A percentile compares a stretch with the other conserved stretches of the same genome.
These are phyloP conservation scores for Henckelia pumila DNA, from an alignment of 257 asterid species.

Conservation along the genomic window DNA sequence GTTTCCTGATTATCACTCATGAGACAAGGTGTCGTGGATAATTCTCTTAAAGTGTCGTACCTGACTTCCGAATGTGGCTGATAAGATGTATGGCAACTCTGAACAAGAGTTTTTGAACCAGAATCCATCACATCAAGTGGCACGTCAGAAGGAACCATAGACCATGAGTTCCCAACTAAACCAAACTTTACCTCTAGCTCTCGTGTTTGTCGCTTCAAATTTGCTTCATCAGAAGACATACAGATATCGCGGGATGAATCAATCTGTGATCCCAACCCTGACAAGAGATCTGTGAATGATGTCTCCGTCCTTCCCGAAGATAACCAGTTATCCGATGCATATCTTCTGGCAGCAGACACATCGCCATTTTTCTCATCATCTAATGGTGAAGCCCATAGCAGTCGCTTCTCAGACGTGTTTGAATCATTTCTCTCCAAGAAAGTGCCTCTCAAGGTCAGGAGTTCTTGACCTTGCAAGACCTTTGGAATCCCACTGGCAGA, in stretches of 20 bases:
- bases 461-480: slow-evolving; percentile 98
- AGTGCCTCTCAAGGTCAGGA: slow-evolving; percentile 67
- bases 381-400: slow-evolving; percentile 46
- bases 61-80: slow-evolving; percentile 49
- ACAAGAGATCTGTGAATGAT: slow-evolving; percentile 69
- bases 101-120: slow-evolving; percentile 39
- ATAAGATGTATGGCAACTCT: slow-evolving; percentile 36
- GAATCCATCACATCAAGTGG: slow-evolving; percentile 74
- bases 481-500: slow-evolving; percentile 61
- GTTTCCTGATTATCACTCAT: slow-evolving; percentile 51
- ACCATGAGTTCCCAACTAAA: slow-evolving; percentile 54
- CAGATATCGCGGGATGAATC: slow-evolving; percentile 45
- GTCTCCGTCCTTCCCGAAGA: slow-evolving; percentile 68
- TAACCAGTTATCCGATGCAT: slow-evolving; percentile 54
- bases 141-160: slow-evolving; percentile 49
- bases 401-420: slow-evolving; percentile 62
- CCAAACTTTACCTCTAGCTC: slow-evolving; percentile 56
- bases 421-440: slow-evolving; percentile 37
- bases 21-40: slow-evolving; percentile 43
- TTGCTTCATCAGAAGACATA: slow-evolving; percentile 39
- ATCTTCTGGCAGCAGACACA: slow-evolving; percentile 47
- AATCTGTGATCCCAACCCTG: slow-evolving; percentile 73
- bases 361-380: slow-evolving; percentile 56
- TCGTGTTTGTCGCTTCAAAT: slow-evolving; percentile 40
- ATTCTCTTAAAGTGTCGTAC: slow-evolving; percentile 47